A percentile compares a stretch with the other conserved stretches of the same genome.
phyloP scores from a whole-genome alignment of 352 stramenopile genomes.

The Pythium brachiatum region DNA sequence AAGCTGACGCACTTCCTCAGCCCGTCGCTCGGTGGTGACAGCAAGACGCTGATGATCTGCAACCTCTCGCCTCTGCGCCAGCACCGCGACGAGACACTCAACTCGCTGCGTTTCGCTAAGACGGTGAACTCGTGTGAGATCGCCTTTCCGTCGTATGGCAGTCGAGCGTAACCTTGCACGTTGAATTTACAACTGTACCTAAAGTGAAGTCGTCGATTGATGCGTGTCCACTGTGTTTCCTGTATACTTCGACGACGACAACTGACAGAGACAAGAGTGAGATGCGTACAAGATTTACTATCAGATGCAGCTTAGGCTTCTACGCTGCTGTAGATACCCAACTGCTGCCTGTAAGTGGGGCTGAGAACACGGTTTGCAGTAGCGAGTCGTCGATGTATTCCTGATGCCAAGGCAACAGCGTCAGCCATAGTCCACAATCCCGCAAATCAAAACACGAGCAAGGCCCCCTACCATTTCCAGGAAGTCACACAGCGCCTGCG shows the following conservation, averaged over 20 bases:
- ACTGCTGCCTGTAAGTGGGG: slow-evolving; percentile 9
- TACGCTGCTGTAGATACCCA: not conserved
- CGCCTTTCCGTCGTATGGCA: slow-evolving; percentile 58
- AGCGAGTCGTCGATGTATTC: slow-evolving; percentile 59
- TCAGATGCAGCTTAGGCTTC: not conserved
- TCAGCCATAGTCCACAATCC: not conserved
- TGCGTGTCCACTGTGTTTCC: too few species aligned
- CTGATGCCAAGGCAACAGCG: slow-evolving; percentile 19
- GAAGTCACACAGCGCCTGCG: slow-evolving; percentile 67
- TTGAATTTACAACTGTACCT: not conserved
- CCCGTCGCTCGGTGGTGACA: slow-evolving; percentile 80
- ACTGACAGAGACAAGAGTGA: too few species aligned
- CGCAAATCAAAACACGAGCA: not conserved
- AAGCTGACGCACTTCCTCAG: slow-evolving; percentile 89
- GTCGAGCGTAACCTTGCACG: slow-evolving; percentile 27
- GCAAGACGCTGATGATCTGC: slow-evolving; percentile 91
- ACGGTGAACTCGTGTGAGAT: slow-evolving; percentile 89
- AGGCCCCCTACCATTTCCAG: slow-evolving; percentile 57
- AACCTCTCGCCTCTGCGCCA: slow-evolving; percentile 77
- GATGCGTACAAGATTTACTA: too few species aligned
- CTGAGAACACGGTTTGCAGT: slow-evolving; percentile 45
- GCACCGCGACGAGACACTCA: slow-evolving; percentile 82
- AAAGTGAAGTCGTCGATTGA: not conserved
- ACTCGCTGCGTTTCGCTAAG: slow-evolving; percentile 86
- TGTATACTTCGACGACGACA: too few species aligned